Percentiles rank a stretch among this genome's conserved stretches.
These are phyloP conservation scores for Penicillium sp. DNA, from an alignment of 2,329 filamentous ascomycete genomes.

Conservation along the genomic window DNA sequence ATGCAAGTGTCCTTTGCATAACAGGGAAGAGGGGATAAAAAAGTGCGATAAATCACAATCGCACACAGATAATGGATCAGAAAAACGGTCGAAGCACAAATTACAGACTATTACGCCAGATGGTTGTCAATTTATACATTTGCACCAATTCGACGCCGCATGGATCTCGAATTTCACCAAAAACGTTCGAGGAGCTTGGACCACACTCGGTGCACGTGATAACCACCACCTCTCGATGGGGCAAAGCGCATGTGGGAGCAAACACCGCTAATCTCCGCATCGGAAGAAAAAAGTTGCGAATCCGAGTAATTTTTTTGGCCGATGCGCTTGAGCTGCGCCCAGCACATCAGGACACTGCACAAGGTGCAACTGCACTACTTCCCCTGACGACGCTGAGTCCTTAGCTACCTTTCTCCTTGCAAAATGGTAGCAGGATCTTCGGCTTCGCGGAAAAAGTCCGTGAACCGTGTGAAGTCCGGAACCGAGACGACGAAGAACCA, in stretches of 20 bases:
- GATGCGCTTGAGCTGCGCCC: conserved; percentile 3
- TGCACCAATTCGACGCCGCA: not conserved
- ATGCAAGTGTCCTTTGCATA: conserved; percentile 20
- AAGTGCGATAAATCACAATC: not conserved
- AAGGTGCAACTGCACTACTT: conserved; percentile 21
- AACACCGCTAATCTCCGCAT: conserved; percentile 30
- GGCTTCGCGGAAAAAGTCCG: conserved; percentile 71
- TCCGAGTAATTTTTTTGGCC: conserved; percentile 46
- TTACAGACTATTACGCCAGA: not conserved
- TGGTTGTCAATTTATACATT: not conserved
- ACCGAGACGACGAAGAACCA: conserved; percentile 82
- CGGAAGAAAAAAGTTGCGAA: conserved; percentile 38
- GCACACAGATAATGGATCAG: no score
- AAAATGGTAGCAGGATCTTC: conserved; percentile 60
- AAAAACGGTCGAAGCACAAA: not conserved
- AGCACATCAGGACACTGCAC: conserved; percentile 25
- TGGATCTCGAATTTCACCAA: conserved; percentile 18
- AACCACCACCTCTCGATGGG: conserved; percentile 6
- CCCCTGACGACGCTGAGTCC: conserved; percentile 31
- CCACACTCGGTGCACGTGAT: conserved; percentile 37
- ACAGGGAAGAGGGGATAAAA: not conserved
- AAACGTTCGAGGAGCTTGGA: conserved; percentile 38
- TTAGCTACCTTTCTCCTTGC: conserved; percentile 23
- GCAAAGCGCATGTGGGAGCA: conserved; percentile 15
- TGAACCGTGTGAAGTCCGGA: conserved; percentile 68